phyloP scores from a whole-genome alignment of 1,284 basidiomycete species.

The Blastosporella zonata region DNA sequence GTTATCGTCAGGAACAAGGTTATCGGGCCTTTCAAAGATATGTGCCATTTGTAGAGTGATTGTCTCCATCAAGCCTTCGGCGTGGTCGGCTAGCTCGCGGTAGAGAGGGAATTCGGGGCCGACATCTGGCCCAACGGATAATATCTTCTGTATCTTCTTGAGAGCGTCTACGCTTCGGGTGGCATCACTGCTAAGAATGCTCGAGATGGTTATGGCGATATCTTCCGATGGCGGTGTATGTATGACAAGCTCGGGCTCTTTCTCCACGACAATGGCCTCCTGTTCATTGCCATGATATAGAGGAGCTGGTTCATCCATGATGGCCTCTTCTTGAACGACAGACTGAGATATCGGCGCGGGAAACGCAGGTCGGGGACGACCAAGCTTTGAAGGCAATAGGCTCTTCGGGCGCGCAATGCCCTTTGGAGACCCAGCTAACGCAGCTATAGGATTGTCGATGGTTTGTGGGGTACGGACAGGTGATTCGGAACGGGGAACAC shows the following conservation, averaged over 20 bases:
- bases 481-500: constrained; percentile 44
- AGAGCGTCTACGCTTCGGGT: constrained; percentile 88
- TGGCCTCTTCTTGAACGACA: constrained; percentile 24
- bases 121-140: constrained; percentile 72
- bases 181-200: constrained; percentile 82
- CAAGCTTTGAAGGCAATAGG: constrained; percentile 68
- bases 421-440: constrained; percentile 45
- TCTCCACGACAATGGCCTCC: constrained; percentile 9
- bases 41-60: constrained; percentile 87
- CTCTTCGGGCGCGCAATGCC: constrained; percentile 54
- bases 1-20: constrained; percentile 70
- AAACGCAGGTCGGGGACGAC: constrained; percentile 48
- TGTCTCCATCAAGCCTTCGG: constrained; percentile 84
- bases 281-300: constrained; percentile 15
- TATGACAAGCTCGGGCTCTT: constrained; percentile 16
- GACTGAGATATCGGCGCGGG: constrained; percentile 27
- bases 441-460: constrained; percentile 28
- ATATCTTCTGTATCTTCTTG: constrained; percentile 85
- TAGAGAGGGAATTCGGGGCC: constrained; percentile 67
- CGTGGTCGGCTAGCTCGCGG: constrained; percentile 77
- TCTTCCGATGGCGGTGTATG: constrained; percentile 46
- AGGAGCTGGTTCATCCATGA: constrained; percentile 17
- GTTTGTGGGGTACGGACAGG: constrained; percentile 37
- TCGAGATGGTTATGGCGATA: constrained; percentile 76
- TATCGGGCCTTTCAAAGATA: constrained; percentile 78